These are phyloP conservation scores for Parsonsia alboflavescens DNA, from an alignment of 257 asterid genomes.

Conservation along the genomic window DNA sequence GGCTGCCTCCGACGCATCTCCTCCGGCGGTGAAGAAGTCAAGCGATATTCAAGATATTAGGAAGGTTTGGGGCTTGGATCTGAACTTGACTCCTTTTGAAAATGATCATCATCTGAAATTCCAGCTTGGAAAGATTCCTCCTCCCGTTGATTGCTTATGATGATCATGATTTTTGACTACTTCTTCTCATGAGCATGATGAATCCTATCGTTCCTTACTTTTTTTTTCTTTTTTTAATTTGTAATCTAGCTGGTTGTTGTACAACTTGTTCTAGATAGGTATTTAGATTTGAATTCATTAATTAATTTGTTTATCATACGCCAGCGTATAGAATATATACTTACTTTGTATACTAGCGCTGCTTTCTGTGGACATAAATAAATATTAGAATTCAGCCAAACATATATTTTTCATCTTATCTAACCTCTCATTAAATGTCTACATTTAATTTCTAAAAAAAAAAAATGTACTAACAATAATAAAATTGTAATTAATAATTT, in stretches of 20 bases:
- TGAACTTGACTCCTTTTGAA: conserved; percentile 41
- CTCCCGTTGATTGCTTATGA: conserved; percentile 3
- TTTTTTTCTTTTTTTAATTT: too few species aligned
- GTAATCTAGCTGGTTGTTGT: background rate
- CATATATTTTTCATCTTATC: too few species aligned
- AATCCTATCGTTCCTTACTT: background rate
- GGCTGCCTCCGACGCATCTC: background rate
- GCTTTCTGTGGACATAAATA: too few species aligned
- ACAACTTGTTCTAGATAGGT: background rate
- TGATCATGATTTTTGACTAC: background rate
- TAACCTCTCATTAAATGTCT: too few species aligned
- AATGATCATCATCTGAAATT: conserved; percentile 24
- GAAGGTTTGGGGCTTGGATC: conserved; percentile 30
- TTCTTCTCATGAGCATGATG: background rate
- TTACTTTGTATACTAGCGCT: too few species aligned
- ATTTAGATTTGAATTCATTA: conserved; percentile 9
- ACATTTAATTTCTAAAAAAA: too few species aligned
- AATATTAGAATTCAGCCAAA: too few species aligned
- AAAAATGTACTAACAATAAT: too few species aligned
- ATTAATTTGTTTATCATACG: background rate
- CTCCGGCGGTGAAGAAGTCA: conserved; percentile 12
- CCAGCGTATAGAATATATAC: too few species aligned
- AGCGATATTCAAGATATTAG: background rate
- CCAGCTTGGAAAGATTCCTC: conserved; percentile 23
- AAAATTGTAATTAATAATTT: too few species aligned